Percentiles rank a stretch among this genome's conserved stretches.
Evolutionary conservation across 371 early-diverging fungal species (phyloP).

Genomic region (Blastocladiella emersonii): DNA sequence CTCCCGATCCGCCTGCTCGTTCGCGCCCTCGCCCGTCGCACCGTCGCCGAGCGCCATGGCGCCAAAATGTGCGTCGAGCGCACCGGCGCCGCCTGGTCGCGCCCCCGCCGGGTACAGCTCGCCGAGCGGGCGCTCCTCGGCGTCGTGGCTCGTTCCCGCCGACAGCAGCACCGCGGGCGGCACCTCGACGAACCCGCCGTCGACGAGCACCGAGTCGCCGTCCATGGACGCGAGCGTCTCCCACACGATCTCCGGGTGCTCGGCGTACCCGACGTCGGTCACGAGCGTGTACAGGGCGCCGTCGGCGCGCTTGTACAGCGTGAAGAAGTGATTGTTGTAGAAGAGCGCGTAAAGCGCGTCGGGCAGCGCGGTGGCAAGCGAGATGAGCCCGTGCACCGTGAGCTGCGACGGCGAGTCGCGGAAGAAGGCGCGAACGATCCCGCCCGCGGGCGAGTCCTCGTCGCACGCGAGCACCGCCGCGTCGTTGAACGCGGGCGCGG

Average conservation of each 20-base stretch:
- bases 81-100: neutral
- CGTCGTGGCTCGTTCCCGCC: too few species aligned
- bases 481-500: too few species aligned
- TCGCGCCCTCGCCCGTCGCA: too few species aligned
- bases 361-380: neutral
- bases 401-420: neutral
- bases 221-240: conserved; percentile 3
- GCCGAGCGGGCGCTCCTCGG: neutral
- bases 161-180: neutral
- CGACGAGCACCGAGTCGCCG: conserved; percentile 4
- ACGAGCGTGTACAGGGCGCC: conserved; percentile 8
- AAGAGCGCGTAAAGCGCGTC: neutral
- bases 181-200: neutral
- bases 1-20: neutral
- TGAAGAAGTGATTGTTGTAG: neutral
- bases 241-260: conserved; percentile 6
- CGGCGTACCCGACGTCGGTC: conserved; percentile 4
- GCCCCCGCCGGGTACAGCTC: neutral
- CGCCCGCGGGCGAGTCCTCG: neutral
- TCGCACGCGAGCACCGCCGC: neutral
- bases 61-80: neutral
- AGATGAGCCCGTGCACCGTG: too few species aligned
- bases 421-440: neutral
- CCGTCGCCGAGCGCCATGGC: too few species aligned
- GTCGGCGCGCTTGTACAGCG: neutral